These are phyloP conservation scores for Falciphora oryzae DNA, from an alignment of 2,329 filamentous ascomycete species.

Conservation along the genomic window DNA sequence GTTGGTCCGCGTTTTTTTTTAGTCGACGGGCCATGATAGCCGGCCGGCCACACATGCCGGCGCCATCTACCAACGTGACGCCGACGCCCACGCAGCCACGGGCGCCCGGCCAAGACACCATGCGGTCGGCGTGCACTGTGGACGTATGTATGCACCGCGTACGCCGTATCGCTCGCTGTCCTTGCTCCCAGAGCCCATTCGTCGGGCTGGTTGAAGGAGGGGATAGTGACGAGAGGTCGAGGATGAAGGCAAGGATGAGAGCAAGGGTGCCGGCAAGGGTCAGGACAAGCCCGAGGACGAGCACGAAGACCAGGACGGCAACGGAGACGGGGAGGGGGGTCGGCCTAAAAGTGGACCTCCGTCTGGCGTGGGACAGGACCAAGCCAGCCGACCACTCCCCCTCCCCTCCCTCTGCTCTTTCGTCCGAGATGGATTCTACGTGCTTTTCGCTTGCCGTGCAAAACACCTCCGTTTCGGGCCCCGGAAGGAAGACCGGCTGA, in stretches of 20 bases:
- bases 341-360: background rate
- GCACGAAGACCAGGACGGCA: background rate
- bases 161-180: background rate
- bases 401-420: background rate
- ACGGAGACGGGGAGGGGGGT: background rate
- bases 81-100: background rate
- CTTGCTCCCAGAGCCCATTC: too few species aligned
- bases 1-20: too few species aligned
- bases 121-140: background rate
- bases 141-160: too few species aligned
- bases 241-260: background rate
- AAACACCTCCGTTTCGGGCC: background rate
- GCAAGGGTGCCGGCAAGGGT: background rate
- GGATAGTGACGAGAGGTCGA: background rate
- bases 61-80: background rate
- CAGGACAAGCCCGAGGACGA: background rate
- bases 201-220: background rate
- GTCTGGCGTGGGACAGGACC: background rate
- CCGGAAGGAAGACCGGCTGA: background rate
- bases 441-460: background rate
- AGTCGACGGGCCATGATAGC: too few species aligned
- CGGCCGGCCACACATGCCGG: too few species aligned
- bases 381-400: background rate
- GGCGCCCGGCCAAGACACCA: background rate
- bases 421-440: background rate